These are phyloP conservation scores for Lentinus polychrous DNA, from an alignment of 1,284 basidiomycete species.

Conservation along the genomic window DNA sequence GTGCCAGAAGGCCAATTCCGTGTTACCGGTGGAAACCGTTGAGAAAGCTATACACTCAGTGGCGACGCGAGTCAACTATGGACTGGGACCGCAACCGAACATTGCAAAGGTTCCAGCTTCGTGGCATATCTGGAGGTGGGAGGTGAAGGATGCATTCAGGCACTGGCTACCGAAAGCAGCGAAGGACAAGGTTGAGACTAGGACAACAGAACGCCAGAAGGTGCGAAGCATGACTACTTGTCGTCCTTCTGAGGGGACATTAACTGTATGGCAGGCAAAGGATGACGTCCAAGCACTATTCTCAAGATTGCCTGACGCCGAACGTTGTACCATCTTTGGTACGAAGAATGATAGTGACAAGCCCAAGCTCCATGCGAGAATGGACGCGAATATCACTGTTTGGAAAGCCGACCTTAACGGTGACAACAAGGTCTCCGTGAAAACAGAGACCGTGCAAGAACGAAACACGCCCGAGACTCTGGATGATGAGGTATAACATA, in stretches of 20 bases:
- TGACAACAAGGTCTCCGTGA: too few species aligned
- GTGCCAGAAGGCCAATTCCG: constrained; percentile 15
- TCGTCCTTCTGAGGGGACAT: constrained; percentile 7
- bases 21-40: constrained; percentile 43
- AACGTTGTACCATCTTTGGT: constrained; percentile 39
- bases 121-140: constrained; percentile 84
- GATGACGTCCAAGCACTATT: constrained; percentile 47
- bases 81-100: constrained; percentile 43
- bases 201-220: constrained; percentile 60
- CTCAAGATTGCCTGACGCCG: constrained; percentile 46
- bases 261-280: constrained; percentile 43
- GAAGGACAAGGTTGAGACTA: constrained; percentile 56
- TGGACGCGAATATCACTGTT: too few species aligned
- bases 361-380: background rate
- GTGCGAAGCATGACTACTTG: constrained; percentile 31
- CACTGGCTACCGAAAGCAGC: constrained; percentile 68
- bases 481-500: constrained; percentile 25
- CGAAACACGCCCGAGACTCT: constrained; percentile 9
- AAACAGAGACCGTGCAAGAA: background rate
- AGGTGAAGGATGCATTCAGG: constrained; percentile 52
- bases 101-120: constrained; percentile 48
- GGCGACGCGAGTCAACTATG: constrained; percentile 68
- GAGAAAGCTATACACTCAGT: constrained; percentile 57
- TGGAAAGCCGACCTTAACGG: too few species aligned
- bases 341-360: constrained; percentile 5